These are phyloP conservation scores for Xylariaceae sp. DNA, from an alignment of 2,329 filamentous ascomycete species.

Conservation along the genomic window DNA sequence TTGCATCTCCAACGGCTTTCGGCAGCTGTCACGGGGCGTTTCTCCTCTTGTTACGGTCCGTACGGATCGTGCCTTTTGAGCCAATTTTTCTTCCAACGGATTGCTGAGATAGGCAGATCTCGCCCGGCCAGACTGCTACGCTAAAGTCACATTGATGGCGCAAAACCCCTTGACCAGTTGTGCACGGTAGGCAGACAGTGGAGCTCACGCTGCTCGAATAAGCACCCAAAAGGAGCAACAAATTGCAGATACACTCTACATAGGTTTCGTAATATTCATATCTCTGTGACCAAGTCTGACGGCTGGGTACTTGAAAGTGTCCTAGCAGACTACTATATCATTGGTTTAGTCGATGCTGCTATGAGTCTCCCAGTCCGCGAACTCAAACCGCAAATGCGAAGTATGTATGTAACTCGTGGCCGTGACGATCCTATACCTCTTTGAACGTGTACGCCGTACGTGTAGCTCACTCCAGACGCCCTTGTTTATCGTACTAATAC, in stretches of 20 bases:
- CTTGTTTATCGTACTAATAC: background rate
- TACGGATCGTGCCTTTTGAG: constrained; percentile 11
- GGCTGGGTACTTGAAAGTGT: background rate
- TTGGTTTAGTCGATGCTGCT: background rate
- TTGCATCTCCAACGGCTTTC: constrained; percentile 32
- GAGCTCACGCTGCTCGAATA: background rate
- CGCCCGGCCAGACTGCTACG: constrained; percentile 25
- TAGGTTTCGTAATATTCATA: constrained; percentile 13
- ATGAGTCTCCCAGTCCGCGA: background rate
- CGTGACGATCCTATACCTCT: background rate
- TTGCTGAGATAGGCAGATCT: constrained; percentile 30
- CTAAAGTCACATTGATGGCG: constrained; percentile 24
- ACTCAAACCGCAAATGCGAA: background rate
- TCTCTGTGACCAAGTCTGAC: constrained; percentile 21
- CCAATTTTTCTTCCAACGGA: constrained; percentile 20
- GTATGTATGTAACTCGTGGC: background rate
- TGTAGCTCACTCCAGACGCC: background rate
- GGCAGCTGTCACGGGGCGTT: constrained; percentile 32
- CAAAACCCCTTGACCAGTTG: constrained; percentile 19
- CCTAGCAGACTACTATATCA: background rate
- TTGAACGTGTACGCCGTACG: background rate
- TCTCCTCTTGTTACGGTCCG: constrained; percentile 21
- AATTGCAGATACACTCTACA: constrained; percentile 19
- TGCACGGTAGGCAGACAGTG: constrained; percentile 7
- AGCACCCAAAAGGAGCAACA: constrained; percentile 10